Percentiles rank a stretch among this genome's conserved stretches.
Conservation (phyloP, 2,329 filamentous ascomycete genomes). For the Clarireedia homoeocarpa region DNA sequence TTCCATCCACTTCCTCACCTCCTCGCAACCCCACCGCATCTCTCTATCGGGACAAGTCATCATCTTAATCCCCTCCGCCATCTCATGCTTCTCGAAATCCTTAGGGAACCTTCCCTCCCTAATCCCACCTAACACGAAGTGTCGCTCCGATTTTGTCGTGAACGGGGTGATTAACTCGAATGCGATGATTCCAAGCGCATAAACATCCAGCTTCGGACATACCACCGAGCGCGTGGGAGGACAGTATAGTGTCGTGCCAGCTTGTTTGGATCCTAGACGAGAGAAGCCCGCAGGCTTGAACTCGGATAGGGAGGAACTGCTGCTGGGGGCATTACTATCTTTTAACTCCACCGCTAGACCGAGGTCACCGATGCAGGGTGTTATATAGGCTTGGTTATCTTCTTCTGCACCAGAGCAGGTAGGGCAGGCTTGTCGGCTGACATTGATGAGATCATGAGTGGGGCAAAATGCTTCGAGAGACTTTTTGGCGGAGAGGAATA, state of each 20-base stretch:
- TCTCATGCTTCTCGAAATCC: constrained; percentile 17
- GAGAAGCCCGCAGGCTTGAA: constrained; percentile 3
- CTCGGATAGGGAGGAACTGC: not conserved
- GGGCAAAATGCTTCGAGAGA: constrained; percentile 22
- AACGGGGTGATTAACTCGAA: constrained; percentile 54
- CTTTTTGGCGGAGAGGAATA: constrained; percentile 49
- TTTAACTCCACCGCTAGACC: constrained; percentile 48
- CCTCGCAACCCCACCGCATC: constrained; percentile 17
- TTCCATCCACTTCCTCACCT: constrained; percentile 18
- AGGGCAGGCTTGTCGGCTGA: constrained; percentile 26
- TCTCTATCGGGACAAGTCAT: constrained; percentile 17
- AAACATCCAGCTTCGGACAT: constrained; percentile 51
- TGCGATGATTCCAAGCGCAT: constrained; percentile 52
- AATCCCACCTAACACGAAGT: constrained; percentile 34
- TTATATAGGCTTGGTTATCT: constrained; percentile 35
- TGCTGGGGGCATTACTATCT: constrained; percentile 15
- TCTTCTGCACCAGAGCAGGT: constrained; percentile 33
- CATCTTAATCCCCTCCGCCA: constrained; percentile 20
- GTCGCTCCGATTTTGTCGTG: constrained; percentile 40
- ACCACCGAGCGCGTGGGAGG: constrained; percentile 29
- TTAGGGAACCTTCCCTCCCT: constrained; percentile 20
- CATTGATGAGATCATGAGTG: constrained; percentile 37
- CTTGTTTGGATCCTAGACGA: constrained; percentile 29
- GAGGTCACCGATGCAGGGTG: constrained; percentile 60
- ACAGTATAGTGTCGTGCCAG: constrained; percentile 55